Conservation (phyloP, 371 early-diverging fungal genomes). For the Fennellomyces sp. region DNA sequence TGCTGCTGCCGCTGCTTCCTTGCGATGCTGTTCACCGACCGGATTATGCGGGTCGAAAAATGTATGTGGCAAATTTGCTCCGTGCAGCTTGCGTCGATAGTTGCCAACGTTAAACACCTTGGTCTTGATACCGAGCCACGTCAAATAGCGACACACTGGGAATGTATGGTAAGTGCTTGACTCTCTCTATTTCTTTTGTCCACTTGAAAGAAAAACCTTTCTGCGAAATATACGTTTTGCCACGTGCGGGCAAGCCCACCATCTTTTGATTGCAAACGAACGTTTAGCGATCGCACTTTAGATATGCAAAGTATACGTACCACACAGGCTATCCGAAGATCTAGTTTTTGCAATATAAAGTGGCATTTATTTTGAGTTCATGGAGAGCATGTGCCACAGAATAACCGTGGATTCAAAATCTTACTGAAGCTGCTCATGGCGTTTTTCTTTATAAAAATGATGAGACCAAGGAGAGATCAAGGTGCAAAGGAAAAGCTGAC, state of each 20-base stretch:
- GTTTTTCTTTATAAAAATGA: background rate
- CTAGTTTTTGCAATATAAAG: conserved; percentile 20
- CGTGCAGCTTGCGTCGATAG: conserved; percentile 89
- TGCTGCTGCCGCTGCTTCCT: conserved; percentile 83
- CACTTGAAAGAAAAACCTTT: conserved; percentile 60
- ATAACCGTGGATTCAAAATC: background rate
- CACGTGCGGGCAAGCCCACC: conserved; percentile 88
- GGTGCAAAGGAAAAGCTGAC: background rate
- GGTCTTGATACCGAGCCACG: conserved; percentile 93
- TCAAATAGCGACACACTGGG: conserved; percentile 31
- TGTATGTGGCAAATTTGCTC: conserved; percentile 80
- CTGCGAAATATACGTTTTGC: conserved; percentile 91
- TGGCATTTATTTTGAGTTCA: background rate
- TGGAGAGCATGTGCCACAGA: background rate
- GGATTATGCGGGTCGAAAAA: conserved; percentile 93
- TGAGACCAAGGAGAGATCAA: background rate
- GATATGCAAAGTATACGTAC: conserved; percentile 37
- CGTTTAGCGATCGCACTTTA: background rate
- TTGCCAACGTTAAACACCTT: conserved; percentile 96
- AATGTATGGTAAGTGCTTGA: background rate
- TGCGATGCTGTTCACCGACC: conserved; percentile 74
- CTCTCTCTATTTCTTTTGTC: background rate
- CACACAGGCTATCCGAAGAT: conserved; percentile 67
- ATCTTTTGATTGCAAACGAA: conserved; percentile 49
- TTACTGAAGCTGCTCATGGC: conserved; percentile 18